These are phyloP conservation scores for Coemansia biformis DNA, from an alignment of 192 early-diverging fungal species.

Conservation along the genomic window DNA sequence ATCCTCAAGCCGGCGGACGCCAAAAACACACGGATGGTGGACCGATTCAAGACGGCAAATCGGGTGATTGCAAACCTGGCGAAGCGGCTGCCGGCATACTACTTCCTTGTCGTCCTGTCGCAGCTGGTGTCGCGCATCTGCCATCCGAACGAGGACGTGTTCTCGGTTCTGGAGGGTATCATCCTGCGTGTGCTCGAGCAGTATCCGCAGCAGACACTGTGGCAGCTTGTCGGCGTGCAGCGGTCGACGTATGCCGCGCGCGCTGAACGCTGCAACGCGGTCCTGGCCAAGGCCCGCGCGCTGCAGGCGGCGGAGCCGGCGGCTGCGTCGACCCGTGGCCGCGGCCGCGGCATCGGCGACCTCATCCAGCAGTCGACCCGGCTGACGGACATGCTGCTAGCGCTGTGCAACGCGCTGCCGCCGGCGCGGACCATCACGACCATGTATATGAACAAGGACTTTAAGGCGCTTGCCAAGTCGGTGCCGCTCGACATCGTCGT, in stretches of 20 bases:
- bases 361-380: conserved; percentile 56
- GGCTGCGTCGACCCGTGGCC: background rate
- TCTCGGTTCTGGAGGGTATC: conserved; percentile 63
- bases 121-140: conserved; percentile 84
- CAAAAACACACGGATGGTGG: conserved; percentile 34
- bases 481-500: conserved; percentile 62
- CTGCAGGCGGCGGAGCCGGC: conserved; percentile 4
- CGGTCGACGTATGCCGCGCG: conserved; percentile 62
- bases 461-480: conserved; percentile 52
- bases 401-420: conserved; percentile 67
- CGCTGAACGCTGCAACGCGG: conserved; percentile 54
- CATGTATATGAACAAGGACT: conserved; percentile 64
- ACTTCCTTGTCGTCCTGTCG: conserved; percentile 74
- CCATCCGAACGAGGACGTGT: conserved; percentile 65
- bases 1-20: conserved; percentile 23
- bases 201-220: conserved; percentile 80
- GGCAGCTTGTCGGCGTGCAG: conserved; percentile 77
- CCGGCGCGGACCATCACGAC: conserved; percentile 51
- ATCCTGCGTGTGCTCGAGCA: conserved; percentile 60
- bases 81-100: conserved; percentile 58
- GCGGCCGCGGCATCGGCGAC: conserved; percentile 20
- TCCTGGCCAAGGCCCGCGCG: conserved; percentile 62
- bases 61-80: conserved; percentile 52
- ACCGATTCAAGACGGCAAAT: conserved; percentile 53
- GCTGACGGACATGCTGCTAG: conserved; percentile 70